phyloP scores from a whole-genome alignment of 371 early-diverging fungal species.

The Mortierella sp. region DNA sequence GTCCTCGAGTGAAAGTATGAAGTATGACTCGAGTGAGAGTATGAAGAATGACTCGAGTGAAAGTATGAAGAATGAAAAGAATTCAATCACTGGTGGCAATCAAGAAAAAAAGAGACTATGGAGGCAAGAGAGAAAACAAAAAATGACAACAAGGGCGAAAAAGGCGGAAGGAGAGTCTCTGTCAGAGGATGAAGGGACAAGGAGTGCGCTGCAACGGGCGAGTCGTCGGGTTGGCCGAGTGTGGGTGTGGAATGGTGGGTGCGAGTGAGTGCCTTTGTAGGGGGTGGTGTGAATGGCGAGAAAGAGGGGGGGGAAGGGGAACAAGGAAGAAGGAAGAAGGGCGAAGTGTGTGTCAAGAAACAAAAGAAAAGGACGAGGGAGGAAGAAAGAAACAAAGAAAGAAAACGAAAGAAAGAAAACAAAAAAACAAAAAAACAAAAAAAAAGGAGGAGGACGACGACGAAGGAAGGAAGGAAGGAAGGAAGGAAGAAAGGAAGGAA shows the following conservation, averaged over 20 bases:
- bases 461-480: background rate
- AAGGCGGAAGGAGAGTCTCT: background rate
- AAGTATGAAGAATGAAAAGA: background rate
- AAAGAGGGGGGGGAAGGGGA: too few species aligned
- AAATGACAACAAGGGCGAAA: background rate
- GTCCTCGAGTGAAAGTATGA: background rate
- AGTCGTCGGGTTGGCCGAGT: background rate
- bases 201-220: background rate
- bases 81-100: background rate
- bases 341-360: too few species aligned
- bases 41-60: background rate
- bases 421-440: background rate
- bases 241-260: background rate
- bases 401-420: background rate
- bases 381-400: background rate
- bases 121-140: background rate
- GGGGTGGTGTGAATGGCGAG: background rate
- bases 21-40: background rate
- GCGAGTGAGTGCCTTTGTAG: background rate
- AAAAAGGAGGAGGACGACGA: background rate
- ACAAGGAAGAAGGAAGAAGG: too few species aligned
- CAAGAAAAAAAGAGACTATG: background rate
- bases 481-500: too few species aligned
- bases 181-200: background rate
- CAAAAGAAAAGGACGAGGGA: background rate